These are phyloP conservation scores for Zymoseptoria passerinii DNA, from an alignment of 2,329 filamentous ascomycete genomes.

Conservation along the genomic window DNA sequence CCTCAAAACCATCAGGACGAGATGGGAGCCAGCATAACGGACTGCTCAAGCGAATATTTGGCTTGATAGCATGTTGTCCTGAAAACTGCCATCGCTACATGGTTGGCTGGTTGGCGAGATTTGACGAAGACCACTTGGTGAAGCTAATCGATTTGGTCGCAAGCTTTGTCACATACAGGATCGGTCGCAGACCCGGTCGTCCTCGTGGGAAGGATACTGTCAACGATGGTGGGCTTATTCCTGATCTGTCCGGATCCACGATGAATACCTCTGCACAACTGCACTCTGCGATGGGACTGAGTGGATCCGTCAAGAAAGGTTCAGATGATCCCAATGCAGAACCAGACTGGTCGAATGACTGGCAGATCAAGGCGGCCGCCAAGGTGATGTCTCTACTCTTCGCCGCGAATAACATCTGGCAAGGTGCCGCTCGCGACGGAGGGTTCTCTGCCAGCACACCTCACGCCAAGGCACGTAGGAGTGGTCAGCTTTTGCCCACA, in stretches of 20 bases:
- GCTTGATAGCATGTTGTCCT: constrained; percentile 67
- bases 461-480: constrained; percentile 18
- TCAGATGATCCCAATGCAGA: constrained; percentile 48
- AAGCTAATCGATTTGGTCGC: constrained; percentile 67
- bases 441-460: constrained; percentile 6
- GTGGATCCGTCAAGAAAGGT: constrained; percentile 38
- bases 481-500: constrained; percentile 63
- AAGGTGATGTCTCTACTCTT: constrained; percentile 75
- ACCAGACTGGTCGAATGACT: constrained; percentile 67
- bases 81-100: constrained; percentile 68
- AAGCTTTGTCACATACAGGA: constrained; percentile 71
- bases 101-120: constrained; percentile 68
- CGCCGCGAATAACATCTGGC: constrained; percentile 61
- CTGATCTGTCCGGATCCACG: constrained; percentile 59
- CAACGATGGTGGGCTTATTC: constrained; percentile 59
- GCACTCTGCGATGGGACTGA: constrained; percentile 63
- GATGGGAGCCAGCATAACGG: constrained; percentile 64
- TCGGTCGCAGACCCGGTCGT: constrained; percentile 63
- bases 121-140: constrained; percentile 59
- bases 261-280: constrained; percentile 58
- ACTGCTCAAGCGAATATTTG: constrained; percentile 76
- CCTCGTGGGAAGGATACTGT: constrained; percentile 50
- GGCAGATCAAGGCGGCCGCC: constrained; percentile 77
- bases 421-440: constrained; percentile 16
- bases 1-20: constrained; percentile 25